Percentiles rank a stretch among this genome's conserved stretches.
phyloP scores from a whole-genome alignment of 2,329 filamentous ascomycete species.

The Cadophora gregata region DNA sequence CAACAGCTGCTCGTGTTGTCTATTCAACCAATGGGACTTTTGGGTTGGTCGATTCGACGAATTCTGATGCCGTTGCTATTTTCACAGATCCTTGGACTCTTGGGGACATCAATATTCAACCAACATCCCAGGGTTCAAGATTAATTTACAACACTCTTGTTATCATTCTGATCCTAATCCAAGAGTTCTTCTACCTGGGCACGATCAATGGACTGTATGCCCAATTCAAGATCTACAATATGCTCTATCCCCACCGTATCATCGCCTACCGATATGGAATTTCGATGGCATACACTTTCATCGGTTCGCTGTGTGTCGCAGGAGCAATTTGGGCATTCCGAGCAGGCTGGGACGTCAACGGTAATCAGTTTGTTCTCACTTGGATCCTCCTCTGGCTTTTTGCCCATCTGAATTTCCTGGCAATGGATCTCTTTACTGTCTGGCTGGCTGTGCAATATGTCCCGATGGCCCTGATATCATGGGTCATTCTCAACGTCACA shows the following conservation, averaged over 20 bases:
- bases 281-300: constrained; percentile 44
- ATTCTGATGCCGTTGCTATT: constrained; percentile 40
- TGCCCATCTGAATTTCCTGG: constrained; percentile 53
- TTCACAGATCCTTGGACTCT: constrained; percentile 47
- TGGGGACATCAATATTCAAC: constrained; percentile 41
- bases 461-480: constrained; percentile 55
- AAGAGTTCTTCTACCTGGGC: constrained; percentile 43
- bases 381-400: constrained; percentile 68
- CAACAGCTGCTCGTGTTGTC: constrained; percentile 37
- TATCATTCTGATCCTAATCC: constrained; percentile 47
- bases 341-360: constrained; percentile 49
- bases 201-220: constrained; percentile 42
- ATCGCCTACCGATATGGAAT: constrained; percentile 40
- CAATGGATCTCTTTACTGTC: constrained; percentile 48
- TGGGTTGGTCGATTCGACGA: constrained; percentile 35
- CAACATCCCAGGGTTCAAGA: constrained; percentile 46
- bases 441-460: constrained; percentile 47
- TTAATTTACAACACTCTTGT: constrained; percentile 49
- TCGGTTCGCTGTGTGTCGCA: constrained; percentile 48
- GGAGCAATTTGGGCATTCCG: constrained; percentile 54
- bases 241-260: constrained; percentile 37
- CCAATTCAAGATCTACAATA: constrained; percentile 36
- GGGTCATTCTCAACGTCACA: constrained; percentile 69
- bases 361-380: constrained; percentile 64
- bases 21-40: constrained; percentile 38